Conservation (phyloP, 306 rosid genomes). For the Quercus suber region DNA sequence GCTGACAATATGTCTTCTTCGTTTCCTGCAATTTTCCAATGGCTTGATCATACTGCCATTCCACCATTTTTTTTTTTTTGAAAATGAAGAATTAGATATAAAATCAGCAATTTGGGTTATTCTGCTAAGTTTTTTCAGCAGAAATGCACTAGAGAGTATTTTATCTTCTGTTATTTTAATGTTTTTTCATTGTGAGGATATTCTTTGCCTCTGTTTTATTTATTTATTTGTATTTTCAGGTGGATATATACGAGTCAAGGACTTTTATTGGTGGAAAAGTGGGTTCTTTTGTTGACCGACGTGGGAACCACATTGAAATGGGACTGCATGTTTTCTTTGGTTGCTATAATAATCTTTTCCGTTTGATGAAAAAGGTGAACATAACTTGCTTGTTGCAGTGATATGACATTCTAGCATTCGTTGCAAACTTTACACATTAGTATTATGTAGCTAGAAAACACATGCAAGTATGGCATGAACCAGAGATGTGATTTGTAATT, state of each 20-base stretch:
- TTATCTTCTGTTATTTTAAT: conserved; percentile 6
- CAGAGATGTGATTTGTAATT: background rate
- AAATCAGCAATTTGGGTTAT: background rate
- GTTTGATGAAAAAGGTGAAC: conserved; percentile 90
- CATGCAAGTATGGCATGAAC: background rate
- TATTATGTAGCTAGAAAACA: background rate
- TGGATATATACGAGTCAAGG: conserved; percentile 92
- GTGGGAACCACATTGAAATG: conserved; percentile 97
- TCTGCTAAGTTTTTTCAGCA: background rate
- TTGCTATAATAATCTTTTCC: conserved; percentile 94
- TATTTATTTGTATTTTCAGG: conserved; percentile 49
- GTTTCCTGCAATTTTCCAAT: background rate
- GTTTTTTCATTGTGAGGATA: conserved; percentile 4
- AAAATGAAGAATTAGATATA: background rate
- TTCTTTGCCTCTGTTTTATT: background rate
- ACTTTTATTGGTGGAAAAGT: conserved; percentile 95
- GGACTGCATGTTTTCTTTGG: conserved; percentile 98
- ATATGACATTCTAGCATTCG: background rate
- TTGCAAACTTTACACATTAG: background rate
- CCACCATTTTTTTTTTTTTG: background rate
- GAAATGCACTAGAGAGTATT: background rate
- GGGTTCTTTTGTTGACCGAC: conserved; percentile 89
- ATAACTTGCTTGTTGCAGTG: conserved; percentile 7
- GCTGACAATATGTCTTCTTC: background rate
- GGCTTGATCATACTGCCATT: background rate